Conservation (phyloP, 2,329 filamentous ascomycete genomes). For the Fulvia fulva region DNA sequence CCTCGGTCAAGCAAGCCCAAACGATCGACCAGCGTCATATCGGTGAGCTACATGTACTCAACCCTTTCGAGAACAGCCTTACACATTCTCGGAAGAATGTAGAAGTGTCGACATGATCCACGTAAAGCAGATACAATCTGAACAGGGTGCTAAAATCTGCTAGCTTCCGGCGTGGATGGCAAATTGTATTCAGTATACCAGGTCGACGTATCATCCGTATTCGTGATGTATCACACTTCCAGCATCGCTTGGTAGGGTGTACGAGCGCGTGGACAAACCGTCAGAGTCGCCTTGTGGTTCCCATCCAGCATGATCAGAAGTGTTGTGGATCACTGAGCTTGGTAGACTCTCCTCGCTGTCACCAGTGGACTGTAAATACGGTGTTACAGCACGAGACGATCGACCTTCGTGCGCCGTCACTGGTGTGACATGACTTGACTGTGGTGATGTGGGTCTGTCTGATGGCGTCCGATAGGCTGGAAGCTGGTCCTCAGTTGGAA, state of each 20-base stretch:
- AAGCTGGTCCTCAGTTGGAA: conserved; percentile 3
- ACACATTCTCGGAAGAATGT: not conserved
- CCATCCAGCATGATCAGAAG: conserved; percentile 6
- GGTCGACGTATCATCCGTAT: conserved; percentile 2
- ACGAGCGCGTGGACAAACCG: conserved; percentile 15
- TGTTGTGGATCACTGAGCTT: conserved; percentile 25
- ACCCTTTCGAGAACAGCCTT: conserved; percentile 9
- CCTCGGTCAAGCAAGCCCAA: not conserved
- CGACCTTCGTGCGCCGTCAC: conserved; percentile 26
- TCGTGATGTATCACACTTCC: conserved; percentile 27
- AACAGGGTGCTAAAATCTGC: not conserved
- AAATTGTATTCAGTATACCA: not conserved
- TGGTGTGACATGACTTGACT: conserved; percentile 25
- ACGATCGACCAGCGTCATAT: conserved; percentile 2
- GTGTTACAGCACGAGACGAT: conserved; percentile 20
- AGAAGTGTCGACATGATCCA: not conserved
- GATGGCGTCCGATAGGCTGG: conserved; percentile 11
- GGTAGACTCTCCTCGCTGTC: conserved; percentile 25
- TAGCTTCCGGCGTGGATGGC: not conserved
- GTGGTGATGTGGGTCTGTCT: conserved; percentile 13
- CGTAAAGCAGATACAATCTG: not conserved
- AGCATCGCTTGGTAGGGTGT: conserved; percentile 24
- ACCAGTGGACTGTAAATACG: conserved; percentile 19
- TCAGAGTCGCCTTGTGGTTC: not conserved
- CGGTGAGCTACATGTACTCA: conserved; percentile 12